Conservation (phyloP, 1,284 basidiomycete species). For the Moesziomyces aphidis region DNA sequence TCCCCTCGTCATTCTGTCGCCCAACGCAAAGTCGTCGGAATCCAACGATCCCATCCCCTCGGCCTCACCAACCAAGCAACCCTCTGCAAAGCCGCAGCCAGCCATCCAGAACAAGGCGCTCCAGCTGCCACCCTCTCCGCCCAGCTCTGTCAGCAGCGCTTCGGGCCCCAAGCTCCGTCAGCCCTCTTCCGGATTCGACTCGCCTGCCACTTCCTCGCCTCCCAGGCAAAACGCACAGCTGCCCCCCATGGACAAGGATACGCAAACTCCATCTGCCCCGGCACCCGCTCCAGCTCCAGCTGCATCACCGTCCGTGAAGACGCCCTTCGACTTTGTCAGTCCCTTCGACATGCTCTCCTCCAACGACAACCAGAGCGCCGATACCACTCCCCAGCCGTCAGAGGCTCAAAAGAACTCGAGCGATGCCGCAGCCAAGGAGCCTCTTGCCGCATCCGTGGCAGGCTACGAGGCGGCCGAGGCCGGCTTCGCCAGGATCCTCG, state of each 20-base stretch:
- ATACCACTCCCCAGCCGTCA: constrained; percentile 8
- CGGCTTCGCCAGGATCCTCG: constrained; percentile 19
- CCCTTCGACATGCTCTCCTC: constrained; percentile 36
- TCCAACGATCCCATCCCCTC: constrained; percentile 3
- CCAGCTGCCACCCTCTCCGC: constrained; percentile 36
- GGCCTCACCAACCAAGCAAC: background rate
- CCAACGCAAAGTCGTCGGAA: constrained; percentile 6
- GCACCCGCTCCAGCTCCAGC: constrained; percentile 2
- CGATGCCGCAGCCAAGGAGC: background rate
- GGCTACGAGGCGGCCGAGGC: constrained; percentile 28
- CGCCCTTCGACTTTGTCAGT: constrained; percentile 42
- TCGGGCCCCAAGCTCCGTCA: constrained; percentile 9
- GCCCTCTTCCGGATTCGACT: constrained; percentile 12
- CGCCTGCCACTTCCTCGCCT: constrained; percentile 12
- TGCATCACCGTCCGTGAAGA: constrained; percentile 15
- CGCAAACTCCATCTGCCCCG: background rate
- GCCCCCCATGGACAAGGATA: background rate
- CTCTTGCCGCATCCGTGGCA: background rate
- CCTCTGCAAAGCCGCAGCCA: background rate
- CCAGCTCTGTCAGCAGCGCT: constrained; percentile 37
- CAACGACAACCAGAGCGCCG: constrained; percentile 2
- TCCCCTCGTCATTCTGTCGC: constrained; percentile 4
- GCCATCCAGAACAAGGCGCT: constrained; percentile 22
- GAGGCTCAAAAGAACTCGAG: background rate
- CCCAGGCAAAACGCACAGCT: constrained; percentile 2